Percentiles rank a stretch among this genome's conserved stretches.
Conservation (phyloP, 2,329 filamentous ascomycete species). For the Talaromyces funiculosus region DNA sequence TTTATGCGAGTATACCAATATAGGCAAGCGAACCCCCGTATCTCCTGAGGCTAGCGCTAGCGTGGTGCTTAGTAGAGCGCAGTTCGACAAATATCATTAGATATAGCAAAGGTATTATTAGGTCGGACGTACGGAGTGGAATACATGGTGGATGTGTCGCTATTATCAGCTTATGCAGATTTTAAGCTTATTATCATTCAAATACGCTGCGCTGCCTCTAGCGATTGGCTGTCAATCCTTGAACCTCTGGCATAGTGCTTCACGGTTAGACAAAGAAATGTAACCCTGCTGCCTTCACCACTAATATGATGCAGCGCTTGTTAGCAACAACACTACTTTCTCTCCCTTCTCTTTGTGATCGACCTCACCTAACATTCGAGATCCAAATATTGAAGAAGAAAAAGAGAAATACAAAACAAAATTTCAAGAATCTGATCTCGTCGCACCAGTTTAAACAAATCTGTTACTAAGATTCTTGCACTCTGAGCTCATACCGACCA, state of each 20-base stretch:
- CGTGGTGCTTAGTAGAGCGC: too few species aligned
- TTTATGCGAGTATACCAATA: slow-evolving; percentile 25
- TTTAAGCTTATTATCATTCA: background rate
- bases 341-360: background rate
- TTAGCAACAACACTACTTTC: background rate
- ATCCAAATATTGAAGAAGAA: too few species aligned
- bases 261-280: background rate
- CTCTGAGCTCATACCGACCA: background rate
- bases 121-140: too few species aligned
- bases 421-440: background rate
- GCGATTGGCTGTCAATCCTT: background rate
- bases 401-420: background rate
- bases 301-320: too few species aligned
- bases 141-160: background rate
- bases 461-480: background rate
- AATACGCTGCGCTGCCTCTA: background rate
- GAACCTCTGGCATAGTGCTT: background rate
- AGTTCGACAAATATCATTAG: background rate
- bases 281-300: background rate
- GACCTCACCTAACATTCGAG: too few species aligned
- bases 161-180: background rate
- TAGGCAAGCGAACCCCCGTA: background rate
- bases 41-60: too few species aligned
- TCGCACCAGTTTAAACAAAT: background rate
- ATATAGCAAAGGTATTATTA: background rate